Conservation (phyloP, 169 alveolate species). For the Plasmodium fragile region DNA sequence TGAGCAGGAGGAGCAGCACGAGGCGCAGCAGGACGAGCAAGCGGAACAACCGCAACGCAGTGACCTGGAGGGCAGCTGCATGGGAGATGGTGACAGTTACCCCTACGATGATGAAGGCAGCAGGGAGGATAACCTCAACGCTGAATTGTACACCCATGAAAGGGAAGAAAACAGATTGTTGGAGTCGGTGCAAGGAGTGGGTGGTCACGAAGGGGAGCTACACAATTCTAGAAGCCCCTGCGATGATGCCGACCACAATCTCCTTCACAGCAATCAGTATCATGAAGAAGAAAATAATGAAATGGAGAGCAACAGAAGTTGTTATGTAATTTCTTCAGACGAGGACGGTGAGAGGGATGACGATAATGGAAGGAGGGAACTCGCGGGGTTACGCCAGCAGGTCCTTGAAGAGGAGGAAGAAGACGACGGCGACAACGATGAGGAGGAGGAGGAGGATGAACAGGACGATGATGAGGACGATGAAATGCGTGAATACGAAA, state of each 20-base stretch:
- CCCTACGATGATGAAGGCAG: background rate
- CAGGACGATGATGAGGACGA: background rate
- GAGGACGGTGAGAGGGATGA: conserved; percentile 7
- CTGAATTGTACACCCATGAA: background rate
- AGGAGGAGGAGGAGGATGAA: background rate
- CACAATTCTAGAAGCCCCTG: background rate
- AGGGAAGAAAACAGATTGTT: background rate
- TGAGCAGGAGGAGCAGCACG: background rate
- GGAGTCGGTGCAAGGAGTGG: background rate
- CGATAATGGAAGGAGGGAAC: background rate
- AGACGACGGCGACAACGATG: background rate
- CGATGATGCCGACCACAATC: background rate
- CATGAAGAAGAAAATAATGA: conserved; percentile 14
- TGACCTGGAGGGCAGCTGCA: background rate
- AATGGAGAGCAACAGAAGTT: conserved; percentile 19
- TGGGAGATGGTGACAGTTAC: background rate
- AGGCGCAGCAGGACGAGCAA: background rate
- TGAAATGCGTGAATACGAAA: background rate
- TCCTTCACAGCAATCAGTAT: background rate
- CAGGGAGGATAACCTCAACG: background rate
- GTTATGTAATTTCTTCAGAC: conserved; percentile 56
- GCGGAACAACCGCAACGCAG: background rate
- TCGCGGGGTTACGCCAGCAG: background rate
- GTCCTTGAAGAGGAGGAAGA: background rate
- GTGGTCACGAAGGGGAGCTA: background rate